Conservation (phyloP, 75 land plant genomes). For the Larix kaempferi region DNA sequence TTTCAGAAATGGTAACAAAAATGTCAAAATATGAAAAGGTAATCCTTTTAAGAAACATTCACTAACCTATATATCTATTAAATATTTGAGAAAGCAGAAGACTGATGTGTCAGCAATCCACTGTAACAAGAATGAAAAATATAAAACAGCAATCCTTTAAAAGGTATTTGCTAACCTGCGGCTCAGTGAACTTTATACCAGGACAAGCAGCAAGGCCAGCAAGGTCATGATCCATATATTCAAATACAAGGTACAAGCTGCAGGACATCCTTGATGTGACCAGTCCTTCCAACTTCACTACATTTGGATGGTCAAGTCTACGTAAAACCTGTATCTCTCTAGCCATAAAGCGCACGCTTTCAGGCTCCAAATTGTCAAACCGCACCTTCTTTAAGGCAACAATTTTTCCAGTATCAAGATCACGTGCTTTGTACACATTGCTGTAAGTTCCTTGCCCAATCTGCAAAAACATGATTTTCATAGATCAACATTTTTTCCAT, state of each 20-base stretch:
- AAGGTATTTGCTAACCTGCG: constrained; percentile 46
- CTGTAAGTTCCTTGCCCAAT: constrained; percentile 94
- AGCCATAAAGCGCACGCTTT: constrained; percentile 91
- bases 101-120: no score
- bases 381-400: constrained; percentile 91
- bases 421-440: constrained; percentile 87
- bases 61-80: background rate
- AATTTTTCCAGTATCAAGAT: constrained; percentile 59
- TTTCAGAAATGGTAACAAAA: background rate
- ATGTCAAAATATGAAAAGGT: background rate
- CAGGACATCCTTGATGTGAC: constrained; percentile 82
- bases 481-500: no score
- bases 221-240: constrained; percentile 91
- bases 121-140: no score
- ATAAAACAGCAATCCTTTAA: no score
- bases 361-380: constrained; percentile 84
- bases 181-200: constrained; percentile 54
- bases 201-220: constrained; percentile 40
- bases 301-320: constrained; percentile 81
- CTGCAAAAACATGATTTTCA: constrained; percentile 18
- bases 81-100: no score
- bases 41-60: background rate
- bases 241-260: constrained; percentile 76
- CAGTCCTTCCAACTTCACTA: constrained; percentile 82
- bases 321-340: constrained; percentile 81